These are phyloP conservation scores for Brassica juncea DNA, from an alignment of 345 rosid genomes.

Conservation along the genomic window DNA sequence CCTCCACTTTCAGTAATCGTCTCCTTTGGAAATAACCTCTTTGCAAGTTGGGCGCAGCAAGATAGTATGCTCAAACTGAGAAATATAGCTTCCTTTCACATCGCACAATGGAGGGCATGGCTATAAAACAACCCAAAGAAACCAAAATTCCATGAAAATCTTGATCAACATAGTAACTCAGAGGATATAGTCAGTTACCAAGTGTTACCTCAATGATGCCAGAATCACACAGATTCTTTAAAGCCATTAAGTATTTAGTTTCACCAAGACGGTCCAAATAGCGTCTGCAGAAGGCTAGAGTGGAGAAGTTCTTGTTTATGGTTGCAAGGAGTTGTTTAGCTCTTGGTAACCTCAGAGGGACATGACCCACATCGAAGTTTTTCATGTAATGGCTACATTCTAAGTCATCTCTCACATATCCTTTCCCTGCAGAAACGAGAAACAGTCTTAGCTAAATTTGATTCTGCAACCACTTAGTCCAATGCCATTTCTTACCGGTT, in stretches of 20 bases:
- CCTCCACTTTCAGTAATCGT: slow-evolving; percentile 57
- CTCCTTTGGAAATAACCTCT: slow-evolving; percentile 86
- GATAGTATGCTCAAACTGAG: slow-evolving; percentile 95
- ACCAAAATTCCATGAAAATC: not conserved
- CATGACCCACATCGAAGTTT: slow-evolving; percentile 72
- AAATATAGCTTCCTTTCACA: slow-evolving; percentile 81
- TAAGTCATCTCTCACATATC: slow-evolving; percentile 85
- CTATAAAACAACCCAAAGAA: slow-evolving; percentile 39
- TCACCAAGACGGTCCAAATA: slow-evolving; percentile 92
- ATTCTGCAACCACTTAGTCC: not conserved
- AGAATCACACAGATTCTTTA: slow-evolving; percentile 86
- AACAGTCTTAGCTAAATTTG: slow-evolving; percentile 30
- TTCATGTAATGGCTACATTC: slow-evolving; percentile 98
- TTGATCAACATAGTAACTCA: not conserved
- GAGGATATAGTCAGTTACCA: not conserved
- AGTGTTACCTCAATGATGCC: slow-evolving; percentile 74
- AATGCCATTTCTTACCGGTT: slow-evolving; percentile 58
- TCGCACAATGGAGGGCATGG: slow-evolving; percentile 89
- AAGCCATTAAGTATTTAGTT: slow-evolving; percentile 88
- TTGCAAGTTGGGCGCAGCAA: slow-evolving; percentile 93
- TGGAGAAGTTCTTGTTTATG: slow-evolving; percentile 90
- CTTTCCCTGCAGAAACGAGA: slow-evolving; percentile 69
- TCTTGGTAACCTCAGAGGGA: slow-evolving; percentile 81
- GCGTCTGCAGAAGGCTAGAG: slow-evolving; percentile 88
- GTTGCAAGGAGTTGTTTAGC: slow-evolving; percentile 90